Conservation (phyloP, 148 eudicot genomes). For the Diospyros lotus region DNA sequence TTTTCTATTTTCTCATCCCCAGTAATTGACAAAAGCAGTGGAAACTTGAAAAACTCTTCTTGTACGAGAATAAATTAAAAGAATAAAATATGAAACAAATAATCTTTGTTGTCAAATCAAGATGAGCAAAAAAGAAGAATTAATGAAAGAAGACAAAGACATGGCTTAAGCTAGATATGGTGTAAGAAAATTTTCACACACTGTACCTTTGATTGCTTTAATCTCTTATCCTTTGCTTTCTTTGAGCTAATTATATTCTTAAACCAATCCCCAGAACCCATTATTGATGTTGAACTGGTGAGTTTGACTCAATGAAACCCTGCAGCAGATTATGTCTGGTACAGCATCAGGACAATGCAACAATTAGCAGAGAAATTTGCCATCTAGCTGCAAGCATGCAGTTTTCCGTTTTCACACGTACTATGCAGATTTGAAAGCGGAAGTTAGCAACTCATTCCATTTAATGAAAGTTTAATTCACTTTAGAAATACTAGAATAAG, state of each 20-base stretch:
- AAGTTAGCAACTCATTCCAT: background rate
- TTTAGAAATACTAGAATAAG: background rate
- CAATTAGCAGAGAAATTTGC: background rate
- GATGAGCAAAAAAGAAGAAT: background rate
- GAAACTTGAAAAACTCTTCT: background rate
- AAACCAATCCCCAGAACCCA: slow-evolving; percentile 91
- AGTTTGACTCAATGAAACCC: slow-evolving; percentile 15
- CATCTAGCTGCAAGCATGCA: too few species aligned
- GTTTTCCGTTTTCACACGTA: background rate
- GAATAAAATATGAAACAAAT: background rate
- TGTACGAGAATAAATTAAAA: background rate
- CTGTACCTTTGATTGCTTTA: slow-evolving; percentile 55
- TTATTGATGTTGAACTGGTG: slow-evolving; percentile 24
- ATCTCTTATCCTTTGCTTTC: slow-evolving; percentile 54
- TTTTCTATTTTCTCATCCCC: background rate
- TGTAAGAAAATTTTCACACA: background rate
- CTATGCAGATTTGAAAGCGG: background rate
- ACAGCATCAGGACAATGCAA: background rate
- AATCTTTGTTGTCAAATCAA: background rate
- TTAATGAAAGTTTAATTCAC: background rate
- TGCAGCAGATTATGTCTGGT: background rate
- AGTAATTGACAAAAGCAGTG: background rate
- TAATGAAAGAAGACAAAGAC: background rate
- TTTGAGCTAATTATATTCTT: slow-evolving; percentile 59
- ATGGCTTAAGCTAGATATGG: background rate